Evolutionary conservation across 2,329 filamentous ascomycete genomes (phyloP), one percentile per base, ranked within the genome.

Genomic region (Plenodomus tracheiphilus): DNA sequence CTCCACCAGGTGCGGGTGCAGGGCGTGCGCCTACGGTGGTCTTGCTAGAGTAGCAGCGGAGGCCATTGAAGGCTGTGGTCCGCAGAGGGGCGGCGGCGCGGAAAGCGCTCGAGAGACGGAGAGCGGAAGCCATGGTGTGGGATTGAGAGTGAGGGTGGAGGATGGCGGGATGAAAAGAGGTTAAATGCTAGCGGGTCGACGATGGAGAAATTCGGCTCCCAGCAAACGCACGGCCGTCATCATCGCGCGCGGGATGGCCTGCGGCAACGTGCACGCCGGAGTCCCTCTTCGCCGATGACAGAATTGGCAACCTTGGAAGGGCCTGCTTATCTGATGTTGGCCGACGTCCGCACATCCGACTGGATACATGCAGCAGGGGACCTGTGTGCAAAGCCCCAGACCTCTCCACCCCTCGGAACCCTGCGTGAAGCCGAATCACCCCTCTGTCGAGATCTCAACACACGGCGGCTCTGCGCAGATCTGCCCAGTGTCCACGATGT

Each of bases 11-110:
- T 5, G 36, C 34, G 46, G 9, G 41, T 32, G 52, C 41, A 43
- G 39, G 32, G 36, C 40, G 49, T 42, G 49, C 39, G 47, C 80
- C 70, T 80, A 95, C 91, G 83, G 92, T 86, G 66, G 87, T 84
- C 85, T 97, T 97, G 65, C 75, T 87, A 57, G 92, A 96, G 81
- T 97, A 97, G 84, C 84, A 91, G 78, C 94, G 87, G 72, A 88
- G 79, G 73, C 88, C 87, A 79, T 87, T 91, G 81, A 91, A 92
- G 73, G 86, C 86, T 63, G 85, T 82, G 71, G 86, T 85, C 72
- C 85, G 81, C 74, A 82, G 81, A 70, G 90, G 65, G 49, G 72
- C 58, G 56, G 85, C 81, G 71, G 89, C 83, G 79, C 92, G 87
- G 74, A 97, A 82, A 76, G 89, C 85, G 75, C 88, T 84, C 79